Evolutionary conservation across 257 asterid genomes (phyloP).

Genomic region (Agastache rugosa): DNA sequence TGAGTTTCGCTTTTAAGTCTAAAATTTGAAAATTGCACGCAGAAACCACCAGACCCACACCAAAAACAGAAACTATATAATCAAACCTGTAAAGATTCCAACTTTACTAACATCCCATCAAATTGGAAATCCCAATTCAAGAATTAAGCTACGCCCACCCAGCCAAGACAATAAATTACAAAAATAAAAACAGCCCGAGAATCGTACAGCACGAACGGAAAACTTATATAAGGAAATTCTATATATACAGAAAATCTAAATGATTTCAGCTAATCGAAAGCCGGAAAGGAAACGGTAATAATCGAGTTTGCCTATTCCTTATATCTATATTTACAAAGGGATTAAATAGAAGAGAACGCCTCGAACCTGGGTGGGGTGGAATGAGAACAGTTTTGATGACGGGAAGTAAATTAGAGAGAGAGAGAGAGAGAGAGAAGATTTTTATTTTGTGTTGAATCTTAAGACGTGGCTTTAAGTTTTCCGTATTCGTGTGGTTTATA

Average conservation of each 20-base stretch:
- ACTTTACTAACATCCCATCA: conserved; percentile 54
- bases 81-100: conserved; percentile 43
- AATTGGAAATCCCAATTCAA: conserved; percentile 42
- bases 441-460: conserved; percentile 33
- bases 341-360: conserved; percentile 32
- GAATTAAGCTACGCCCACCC: conserved; percentile 42
- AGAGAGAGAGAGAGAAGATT: conserved; percentile 18
- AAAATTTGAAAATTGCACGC: conserved; percentile 6
- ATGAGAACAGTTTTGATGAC: conserved; percentile 23
- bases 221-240: not conserved
- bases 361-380: conserved; percentile 40
- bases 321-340: conserved; percentile 37
- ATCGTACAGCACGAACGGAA: conserved; percentile 40
- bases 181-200: conserved; percentile 29
- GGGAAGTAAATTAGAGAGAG: conserved; percentile 24
- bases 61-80: conserved; percentile 22
- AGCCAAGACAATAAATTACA: conserved; percentile 32
- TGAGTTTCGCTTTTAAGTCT: conserved; percentile 14
- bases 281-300: conserved; percentile 17
- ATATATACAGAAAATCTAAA: conserved; percentile 37
- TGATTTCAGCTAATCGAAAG: conserved; percentile 31
- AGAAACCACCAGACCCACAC: conserved; percentile 26
- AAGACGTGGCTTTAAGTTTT: conserved; percentile 35
- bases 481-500: conserved; percentile 50
- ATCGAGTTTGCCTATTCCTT: conserved; percentile 21